phyloP scores from a whole-genome alignment of 805 yeast species.

The Teunomyces panamensis region DNA sequence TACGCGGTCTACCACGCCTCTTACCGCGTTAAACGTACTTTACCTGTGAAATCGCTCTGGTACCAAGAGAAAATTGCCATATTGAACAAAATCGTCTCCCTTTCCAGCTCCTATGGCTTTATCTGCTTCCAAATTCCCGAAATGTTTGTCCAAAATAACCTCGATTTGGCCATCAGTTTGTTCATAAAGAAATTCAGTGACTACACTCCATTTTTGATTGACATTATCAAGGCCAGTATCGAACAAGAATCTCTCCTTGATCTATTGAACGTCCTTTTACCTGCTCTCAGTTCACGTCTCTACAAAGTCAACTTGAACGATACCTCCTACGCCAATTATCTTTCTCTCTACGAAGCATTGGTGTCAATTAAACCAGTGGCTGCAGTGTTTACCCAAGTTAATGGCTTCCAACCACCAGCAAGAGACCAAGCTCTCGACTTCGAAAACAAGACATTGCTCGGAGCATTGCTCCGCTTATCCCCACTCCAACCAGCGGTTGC shows the following conservation, averaged over 20 bases:
- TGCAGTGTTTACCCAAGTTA: constrained; percentile 52
- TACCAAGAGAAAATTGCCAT: constrained; percentile 35
- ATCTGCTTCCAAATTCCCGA: constrained; percentile 70
- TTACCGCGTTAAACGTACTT: constrained; percentile 39
- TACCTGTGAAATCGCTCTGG: constrained; percentile 39
- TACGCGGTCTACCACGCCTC: constrained; percentile 43
- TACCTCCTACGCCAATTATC: constrained; percentile 49
- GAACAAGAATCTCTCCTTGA: constrained; percentile 68
- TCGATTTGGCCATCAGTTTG: constrained; percentile 23
- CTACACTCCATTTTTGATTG: constrained; percentile 45
- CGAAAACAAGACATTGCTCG: constrained; percentile 66
- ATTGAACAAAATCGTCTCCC: constrained; percentile 47
- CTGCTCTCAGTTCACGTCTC: constrained; percentile 38
- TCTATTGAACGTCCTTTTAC: constrained; percentile 52
- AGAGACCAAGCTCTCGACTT: constrained; percentile 45
- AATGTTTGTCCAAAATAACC: constrained; percentile 45
- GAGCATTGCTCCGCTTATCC: constrained; percentile 72
- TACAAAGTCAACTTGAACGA: constrained; percentile 45
- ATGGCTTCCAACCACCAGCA: constrained; percentile 49
- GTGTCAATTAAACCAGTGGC: constrained; percentile 63
- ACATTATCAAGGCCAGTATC: constrained; percentile 54
- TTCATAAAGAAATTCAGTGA: constrained; percentile 21
- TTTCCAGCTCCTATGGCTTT: constrained; percentile 60
- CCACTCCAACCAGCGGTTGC: constrained; percentile 61
- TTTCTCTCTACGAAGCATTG: constrained; percentile 57